Evolutionary conservation across 2,329 filamentous ascomycete genomes (phyloP).

Genomic region (Lecanicillium sp.): DNA sequence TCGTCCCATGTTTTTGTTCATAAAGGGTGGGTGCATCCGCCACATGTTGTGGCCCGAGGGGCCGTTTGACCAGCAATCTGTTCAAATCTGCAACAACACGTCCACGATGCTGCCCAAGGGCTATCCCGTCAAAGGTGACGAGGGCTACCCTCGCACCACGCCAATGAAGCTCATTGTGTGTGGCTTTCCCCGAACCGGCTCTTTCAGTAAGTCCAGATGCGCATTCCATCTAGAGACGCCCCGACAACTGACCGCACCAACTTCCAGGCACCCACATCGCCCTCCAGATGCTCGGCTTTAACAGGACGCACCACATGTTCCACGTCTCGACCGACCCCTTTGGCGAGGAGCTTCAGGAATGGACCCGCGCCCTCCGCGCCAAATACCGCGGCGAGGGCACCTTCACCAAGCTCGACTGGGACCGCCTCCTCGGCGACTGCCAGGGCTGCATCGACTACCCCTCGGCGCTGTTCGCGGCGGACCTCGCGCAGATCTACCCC

Average conservation of each 20-base stretch:
- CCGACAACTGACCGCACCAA: too few relatives aligned
- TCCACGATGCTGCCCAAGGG: slow-evolving; percentile 1
- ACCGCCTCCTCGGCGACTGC: slow-evolving; percentile 17
- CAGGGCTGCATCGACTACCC: slow-evolving; percentile 17
- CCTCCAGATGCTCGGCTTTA: slow-evolving; percentile 15
- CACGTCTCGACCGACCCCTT: background rate
- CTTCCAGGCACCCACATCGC: slow-evolving; percentile 12
- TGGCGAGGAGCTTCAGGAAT: slow-evolving; percentile 4
- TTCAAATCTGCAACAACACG: background rate
- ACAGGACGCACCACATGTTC: slow-evolving; percentile 15
- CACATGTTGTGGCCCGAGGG: too few relatives aligned
- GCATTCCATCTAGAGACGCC: background rate
- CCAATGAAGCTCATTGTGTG: slow-evolving; percentile 11
- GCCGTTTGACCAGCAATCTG: too few relatives aligned
- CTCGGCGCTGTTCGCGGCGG: slow-evolving; percentile 14
- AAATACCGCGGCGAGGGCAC: slow-evolving; percentile 8
- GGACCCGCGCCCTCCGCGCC: slow-evolving; percentile 10
- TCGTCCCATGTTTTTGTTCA: too few relatives aligned
- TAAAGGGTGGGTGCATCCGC: too few relatives aligned
- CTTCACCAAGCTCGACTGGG: slow-evolving; percentile 14
- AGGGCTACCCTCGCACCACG: slow-evolving; percentile 12
- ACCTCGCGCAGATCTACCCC: slow-evolving; percentile 17
- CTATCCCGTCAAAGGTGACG: slow-evolving; percentile 11
- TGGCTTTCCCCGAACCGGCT: slow-evolving; percentile 13
- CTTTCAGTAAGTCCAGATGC: slow-evolving; percentile 5